These are phyloP conservation scores for Orbilia brochopaga DNA, from an alignment of 2,329 filamentous ascomycete genomes.

Conservation along the genomic window DNA sequence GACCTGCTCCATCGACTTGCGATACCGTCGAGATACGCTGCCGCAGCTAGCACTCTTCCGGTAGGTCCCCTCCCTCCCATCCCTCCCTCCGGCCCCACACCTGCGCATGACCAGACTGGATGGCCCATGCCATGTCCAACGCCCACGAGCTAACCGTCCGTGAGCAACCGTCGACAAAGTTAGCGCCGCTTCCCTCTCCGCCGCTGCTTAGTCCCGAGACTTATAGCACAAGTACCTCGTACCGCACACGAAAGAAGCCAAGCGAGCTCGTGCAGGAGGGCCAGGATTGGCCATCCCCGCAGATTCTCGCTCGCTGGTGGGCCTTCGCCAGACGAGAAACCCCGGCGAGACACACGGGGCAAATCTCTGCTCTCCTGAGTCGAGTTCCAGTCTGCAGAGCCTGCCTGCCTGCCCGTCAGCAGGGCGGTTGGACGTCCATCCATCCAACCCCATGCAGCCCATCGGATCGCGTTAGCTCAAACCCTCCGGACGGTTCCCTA, in stretches of 20 bases:
- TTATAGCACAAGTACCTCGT: too few relatives aligned
- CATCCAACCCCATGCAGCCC: neutral
- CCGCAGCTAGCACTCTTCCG: neutral
- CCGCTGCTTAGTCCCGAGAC: neutral
- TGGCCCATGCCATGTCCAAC: neutral
- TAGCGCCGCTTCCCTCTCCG: neutral
- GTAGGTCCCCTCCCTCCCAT: neutral
- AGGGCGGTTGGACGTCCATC: neutral
- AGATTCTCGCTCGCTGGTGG: neutral
- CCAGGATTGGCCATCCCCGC: neutral
- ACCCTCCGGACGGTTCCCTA: neutral
- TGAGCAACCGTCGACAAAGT: too few relatives aligned
- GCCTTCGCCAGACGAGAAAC: neutral
- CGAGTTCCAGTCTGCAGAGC: too few relatives aligned
- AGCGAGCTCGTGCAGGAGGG: neutral
- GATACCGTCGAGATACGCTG: neutral
- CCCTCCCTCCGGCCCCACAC: too few relatives aligned
- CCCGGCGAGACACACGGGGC: neutral
- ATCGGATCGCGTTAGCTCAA: neutral
- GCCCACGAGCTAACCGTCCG: too few relatives aligned
- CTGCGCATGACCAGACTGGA: neutral
- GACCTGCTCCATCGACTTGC: neutral
- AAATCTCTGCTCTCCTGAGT: neutral
- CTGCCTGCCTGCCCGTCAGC: neutral
- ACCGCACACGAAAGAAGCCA: too few relatives aligned